These are phyloP conservation scores for Gymnopilus junonius DNA, from an alignment of 768 basidiomycete species.

Conservation along the genomic window DNA sequence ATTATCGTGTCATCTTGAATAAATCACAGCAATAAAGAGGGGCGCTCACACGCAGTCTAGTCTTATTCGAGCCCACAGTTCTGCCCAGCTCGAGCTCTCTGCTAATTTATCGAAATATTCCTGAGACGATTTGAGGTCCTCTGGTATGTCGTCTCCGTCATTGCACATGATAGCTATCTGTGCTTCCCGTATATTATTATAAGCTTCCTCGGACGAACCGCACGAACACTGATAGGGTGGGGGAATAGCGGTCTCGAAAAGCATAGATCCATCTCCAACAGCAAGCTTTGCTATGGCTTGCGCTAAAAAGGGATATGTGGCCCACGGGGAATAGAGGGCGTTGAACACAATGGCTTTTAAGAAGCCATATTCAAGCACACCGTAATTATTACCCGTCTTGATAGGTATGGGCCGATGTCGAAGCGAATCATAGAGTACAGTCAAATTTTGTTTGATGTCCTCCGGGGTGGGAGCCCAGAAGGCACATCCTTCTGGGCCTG, in stretches of 20 bases:
- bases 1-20: neutral
- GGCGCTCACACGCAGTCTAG: conserved; percentile 34
- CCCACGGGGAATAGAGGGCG: conserved; percentile 40
- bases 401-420: conserved; percentile 38
- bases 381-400: conserved; percentile 31
- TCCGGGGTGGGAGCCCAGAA: conserved; percentile 42
- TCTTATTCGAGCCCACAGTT: conserved; percentile 34
- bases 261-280: conserved; percentile 30
- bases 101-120: conserved; percentile 36
- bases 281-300: conserved; percentile 39
- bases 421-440: conserved; percentile 35
- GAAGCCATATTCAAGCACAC: conserved; percentile 39
- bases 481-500: conserved; percentile 38
- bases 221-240: conserved; percentile 36
- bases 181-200: conserved; percentile 27
- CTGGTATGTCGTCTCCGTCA: conserved; percentile 41
- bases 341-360: conserved; percentile 35
- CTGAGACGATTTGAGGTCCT: conserved; percentile 34
- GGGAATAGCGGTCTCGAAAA: conserved; percentile 24
- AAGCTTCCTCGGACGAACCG: conserved; percentile 12
- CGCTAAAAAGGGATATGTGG: conserved; percentile 36
- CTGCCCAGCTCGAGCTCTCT: conserved; percentile 33
- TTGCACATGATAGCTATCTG: conserved; percentile 37
- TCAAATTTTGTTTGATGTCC: conserved; percentile 39
- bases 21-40: neutral